Conservation (phyloP, 345 rosid species). For the Hibiscus trionum region DNA sequence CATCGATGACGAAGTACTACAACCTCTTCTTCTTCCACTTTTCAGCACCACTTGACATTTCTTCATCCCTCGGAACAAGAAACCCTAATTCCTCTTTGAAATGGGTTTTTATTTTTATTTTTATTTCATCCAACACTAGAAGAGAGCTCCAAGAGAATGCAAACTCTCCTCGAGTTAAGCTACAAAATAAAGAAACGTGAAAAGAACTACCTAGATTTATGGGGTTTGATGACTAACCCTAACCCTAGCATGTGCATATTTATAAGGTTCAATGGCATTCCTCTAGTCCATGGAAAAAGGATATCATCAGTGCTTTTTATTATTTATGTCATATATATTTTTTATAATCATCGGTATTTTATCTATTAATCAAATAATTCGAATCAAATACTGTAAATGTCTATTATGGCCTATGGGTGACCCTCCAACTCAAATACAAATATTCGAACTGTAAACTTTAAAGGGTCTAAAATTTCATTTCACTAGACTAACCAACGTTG, state of each 20-base stretch:
- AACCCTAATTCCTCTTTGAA: conserved; percentile 25
- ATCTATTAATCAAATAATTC: too few relatives aligned
- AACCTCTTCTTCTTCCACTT: conserved; percentile 25
- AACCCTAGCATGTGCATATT: conserved; percentile 41
- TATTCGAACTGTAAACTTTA: too few relatives aligned
- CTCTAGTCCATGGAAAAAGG: conserved; percentile 14
- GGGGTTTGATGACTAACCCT: conserved; percentile 44
- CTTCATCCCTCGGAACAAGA: conserved; percentile 30
- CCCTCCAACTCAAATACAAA: too few relatives aligned
- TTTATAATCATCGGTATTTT: too few relatives aligned
- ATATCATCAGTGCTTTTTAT: conserved; percentile 8
- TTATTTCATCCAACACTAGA: conserved; percentile 19
- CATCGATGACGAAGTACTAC: conserved; percentile 32
- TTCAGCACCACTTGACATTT: conserved; percentile 42
- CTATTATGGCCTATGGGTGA: too few relatives aligned
- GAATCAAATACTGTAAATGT: too few relatives aligned
- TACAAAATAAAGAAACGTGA: conserved; percentile 1
- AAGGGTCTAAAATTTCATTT: too few relatives aligned
- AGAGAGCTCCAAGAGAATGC: background rate
- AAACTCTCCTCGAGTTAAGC: background rate
- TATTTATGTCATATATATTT: too few relatives aligned
- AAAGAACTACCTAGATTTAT: conserved; percentile 8
- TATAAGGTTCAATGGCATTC: conserved; percentile 18
- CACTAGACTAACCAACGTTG: too few relatives aligned
- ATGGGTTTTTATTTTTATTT: background rate